phyloP scores from a whole-genome alignment of 2,329 filamentous ascomycete genomes.

The Talaromyces funiculosus region DNA sequence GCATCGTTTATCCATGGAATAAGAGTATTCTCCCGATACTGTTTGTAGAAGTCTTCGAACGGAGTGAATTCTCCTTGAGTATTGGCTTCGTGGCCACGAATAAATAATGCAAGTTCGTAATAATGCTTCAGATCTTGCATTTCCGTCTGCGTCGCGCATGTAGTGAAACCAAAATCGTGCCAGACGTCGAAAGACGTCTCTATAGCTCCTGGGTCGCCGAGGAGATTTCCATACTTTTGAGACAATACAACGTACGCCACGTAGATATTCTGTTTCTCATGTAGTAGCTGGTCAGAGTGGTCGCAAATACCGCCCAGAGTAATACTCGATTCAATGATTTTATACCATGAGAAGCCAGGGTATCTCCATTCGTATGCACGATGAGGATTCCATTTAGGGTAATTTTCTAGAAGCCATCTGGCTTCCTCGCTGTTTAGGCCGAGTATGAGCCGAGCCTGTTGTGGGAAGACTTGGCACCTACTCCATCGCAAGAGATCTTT shows the following conservation, averaged over 20 bases:
- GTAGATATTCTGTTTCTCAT: neutral
- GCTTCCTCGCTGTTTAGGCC: neutral
- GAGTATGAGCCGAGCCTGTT: no score
- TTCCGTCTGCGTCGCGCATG: neutral
- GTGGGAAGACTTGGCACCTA: neutral
- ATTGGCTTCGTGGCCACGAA: neutral
- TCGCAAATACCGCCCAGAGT: no score
- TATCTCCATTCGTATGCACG: no score
- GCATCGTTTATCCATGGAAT: neutral
- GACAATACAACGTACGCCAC: neutral
- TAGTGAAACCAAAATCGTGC: neutral
- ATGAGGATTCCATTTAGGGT: neutral
- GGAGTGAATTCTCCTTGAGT: neutral
- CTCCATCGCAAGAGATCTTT: neutral
- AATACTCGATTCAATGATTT: neutral
- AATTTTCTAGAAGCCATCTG: neutral
- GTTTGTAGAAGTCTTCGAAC: neutral
- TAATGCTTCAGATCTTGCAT: neutral
- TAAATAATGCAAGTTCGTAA: neutral
- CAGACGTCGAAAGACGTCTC: neutral
- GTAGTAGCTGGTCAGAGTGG: neutral
- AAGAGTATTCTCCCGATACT: neutral
- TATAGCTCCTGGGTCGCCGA: neutral
- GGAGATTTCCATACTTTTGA: no score
- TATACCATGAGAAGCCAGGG: neutral